phyloP scores from a whole-genome alignment of 2,329 filamentous ascomycete genomes.

The Colletotrichum cordylinicola region DNA sequence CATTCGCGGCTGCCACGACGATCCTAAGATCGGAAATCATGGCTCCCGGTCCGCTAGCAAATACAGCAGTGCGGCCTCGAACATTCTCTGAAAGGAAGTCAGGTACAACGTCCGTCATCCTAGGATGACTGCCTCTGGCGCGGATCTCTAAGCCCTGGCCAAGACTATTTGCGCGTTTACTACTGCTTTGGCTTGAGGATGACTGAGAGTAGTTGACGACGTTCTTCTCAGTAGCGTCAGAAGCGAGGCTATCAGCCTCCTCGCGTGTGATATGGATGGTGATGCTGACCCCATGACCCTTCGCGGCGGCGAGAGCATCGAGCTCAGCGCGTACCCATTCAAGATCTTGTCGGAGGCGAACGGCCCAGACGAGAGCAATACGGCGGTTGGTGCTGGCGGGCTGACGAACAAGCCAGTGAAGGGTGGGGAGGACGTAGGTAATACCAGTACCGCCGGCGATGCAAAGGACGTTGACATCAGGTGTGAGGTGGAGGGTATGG shows the following conservation, averaged over 20 bases:
- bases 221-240: not conserved
- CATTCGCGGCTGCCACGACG: constrained; percentile 60
- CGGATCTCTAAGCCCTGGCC: constrained; percentile 21
- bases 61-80: constrained; percentile 57
- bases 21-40: constrained; percentile 65
- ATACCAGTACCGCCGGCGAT: constrained; percentile 47
- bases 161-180: constrained; percentile 54
- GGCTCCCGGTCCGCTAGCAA: constrained; percentile 64
- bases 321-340: constrained; percentile 4
- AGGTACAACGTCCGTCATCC: constrained; percentile 50
- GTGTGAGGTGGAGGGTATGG: constrained; percentile 44
- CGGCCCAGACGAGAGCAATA: constrained; percentile 62
- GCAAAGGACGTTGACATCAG: constrained; percentile 44
- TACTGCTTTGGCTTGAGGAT: constrained; percentile 52
- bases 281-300: not conserved
- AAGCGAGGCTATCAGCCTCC: not conserved
- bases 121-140: constrained; percentile 45
- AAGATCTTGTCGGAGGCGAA: constrained; percentile 45
- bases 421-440: constrained; percentile 46
- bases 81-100: constrained; percentile 54
- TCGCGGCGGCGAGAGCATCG: not conserved
- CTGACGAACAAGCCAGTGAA: constrained; percentile 27
- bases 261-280: not conserved
- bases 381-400: constrained; percentile 36
- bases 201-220: not conserved